These are phyloP conservation scores for Leptomonas pyrrhocoris DNA, from an alignment of 208 protist genomes.

Conservation along the genomic window DNA sequence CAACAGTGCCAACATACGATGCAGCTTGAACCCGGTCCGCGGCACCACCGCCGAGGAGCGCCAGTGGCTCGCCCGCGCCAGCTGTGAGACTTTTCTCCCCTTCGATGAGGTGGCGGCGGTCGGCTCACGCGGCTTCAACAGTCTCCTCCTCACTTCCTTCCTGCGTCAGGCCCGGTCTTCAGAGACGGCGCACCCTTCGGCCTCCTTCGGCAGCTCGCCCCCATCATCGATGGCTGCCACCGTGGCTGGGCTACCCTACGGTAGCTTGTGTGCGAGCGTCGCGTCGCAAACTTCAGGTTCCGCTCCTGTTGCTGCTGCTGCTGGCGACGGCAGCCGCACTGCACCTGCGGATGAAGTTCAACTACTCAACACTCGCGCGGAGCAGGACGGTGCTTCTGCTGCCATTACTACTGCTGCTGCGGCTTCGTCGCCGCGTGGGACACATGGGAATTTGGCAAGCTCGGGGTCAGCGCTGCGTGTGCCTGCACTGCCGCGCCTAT, in stretches of 20 bases:
- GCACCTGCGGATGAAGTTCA: neutral
- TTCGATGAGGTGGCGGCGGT: slow-evolving; percentile 16
- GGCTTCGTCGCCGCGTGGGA: neutral
- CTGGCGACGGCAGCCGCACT: neutral
- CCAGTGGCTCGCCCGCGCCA: neutral
- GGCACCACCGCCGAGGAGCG: neutral
- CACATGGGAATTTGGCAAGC: neutral
- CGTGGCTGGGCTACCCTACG: slow-evolving; percentile 6
- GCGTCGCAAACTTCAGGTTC: slow-evolving; percentile 1
- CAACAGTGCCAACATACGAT: neutral
- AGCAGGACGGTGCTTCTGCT: neutral
- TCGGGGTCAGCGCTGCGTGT: neutral
- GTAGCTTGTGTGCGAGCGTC: neutral
- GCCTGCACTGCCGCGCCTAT: too few species aligned
- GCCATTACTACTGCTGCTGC: neutral
- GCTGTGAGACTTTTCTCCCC: slow-evolving; percentile 16
- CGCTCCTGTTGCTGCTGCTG: too few species aligned
- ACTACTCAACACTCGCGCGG: neutral
- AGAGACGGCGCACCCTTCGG: slow-evolving; percentile 1
- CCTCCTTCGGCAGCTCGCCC: slow-evolving; percentile 17
- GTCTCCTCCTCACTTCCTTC: slow-evolving; percentile 26
- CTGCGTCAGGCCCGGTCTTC: slow-evolving; percentile 17
- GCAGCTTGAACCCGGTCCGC: neutral
- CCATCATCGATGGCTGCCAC: slow-evolving; percentile 17
- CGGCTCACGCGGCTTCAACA: slow-evolving; percentile 25